Conservation (phyloP, 2,329 filamentous ascomycete genomes). For the Zymoseptoria pseudotritici region DNA sequence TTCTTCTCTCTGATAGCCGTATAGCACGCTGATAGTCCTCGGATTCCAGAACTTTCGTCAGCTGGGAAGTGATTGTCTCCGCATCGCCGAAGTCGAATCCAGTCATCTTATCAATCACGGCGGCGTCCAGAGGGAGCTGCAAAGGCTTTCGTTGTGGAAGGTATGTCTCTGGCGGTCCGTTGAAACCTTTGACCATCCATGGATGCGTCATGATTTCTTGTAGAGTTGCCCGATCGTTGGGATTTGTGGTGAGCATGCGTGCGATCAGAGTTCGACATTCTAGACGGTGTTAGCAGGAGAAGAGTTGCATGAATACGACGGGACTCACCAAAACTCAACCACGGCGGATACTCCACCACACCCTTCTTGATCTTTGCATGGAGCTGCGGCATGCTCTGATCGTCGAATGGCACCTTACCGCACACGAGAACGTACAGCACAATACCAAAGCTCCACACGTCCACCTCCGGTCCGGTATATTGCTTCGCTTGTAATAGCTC, state of each 20-base stretch:
- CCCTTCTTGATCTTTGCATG: constrained; percentile 99
- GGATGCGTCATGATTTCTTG: constrained; percentile 89
- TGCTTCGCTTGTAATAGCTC: constrained; percentile 88
- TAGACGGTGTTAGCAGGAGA: constrained; percentile 33
- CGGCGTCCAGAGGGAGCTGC: constrained; percentile 72
- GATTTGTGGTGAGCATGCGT: constrained; percentile 92
- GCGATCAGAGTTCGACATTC: constrained; percentile 92
- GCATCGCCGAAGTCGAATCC: constrained; percentile 93
- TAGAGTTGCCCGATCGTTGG: constrained; percentile 75
- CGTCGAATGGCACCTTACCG: constrained; percentile 96
- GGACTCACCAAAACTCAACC: constrained; percentile 74
- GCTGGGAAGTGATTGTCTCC: constrained; percentile 72
- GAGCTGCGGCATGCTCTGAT: constrained; percentile 96
- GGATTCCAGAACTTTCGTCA: constrained; percentile 81
- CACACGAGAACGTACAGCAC: constrained; percentile 95
- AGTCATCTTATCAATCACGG: constrained; percentile 87
- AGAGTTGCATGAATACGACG: neutral
- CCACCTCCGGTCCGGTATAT: constrained; percentile 93
- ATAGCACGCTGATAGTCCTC: constrained; percentile 88
- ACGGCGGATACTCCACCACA: constrained; percentile 87
- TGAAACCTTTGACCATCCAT: constrained; percentile 93
- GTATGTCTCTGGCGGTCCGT: constrained; percentile 78
- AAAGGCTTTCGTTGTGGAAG: constrained; percentile 77
- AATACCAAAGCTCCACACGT: constrained; percentile 98
- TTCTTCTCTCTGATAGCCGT: constrained; percentile 62